phyloP scores from a whole-genome alignment of 768 basidiomycete genomes.

The Termitomyces sp. region DNA sequence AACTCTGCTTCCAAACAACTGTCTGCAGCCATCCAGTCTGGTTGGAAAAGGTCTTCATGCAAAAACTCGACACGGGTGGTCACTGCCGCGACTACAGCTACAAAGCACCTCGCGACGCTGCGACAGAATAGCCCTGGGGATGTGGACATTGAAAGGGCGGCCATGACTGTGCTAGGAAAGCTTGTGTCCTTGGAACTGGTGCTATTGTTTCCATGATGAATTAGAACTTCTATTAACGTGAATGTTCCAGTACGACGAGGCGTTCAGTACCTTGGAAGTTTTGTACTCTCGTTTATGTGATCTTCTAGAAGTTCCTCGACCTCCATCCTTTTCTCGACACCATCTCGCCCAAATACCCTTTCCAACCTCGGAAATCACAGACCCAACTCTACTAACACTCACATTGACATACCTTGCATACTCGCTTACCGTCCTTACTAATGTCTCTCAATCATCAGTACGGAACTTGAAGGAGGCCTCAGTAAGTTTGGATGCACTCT shows the following conservation, averaged over 20 bases:
- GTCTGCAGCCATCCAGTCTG: constrained; percentile 45
- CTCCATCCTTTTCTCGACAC: constrained; percentile 9
- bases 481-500: constrained; percentile 19
- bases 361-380: constrained; percentile 23
- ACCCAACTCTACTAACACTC: constrained; percentile 41
- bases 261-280: constrained; percentile 38
- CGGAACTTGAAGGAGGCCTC: neutral
- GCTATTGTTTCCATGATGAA: constrained; percentile 22
- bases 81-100: constrained; percentile 33
- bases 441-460: constrained; percentile 13
- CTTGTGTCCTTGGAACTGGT: constrained; percentile 69
- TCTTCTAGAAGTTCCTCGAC: constrained; percentile 20
- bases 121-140: constrained; percentile 40
- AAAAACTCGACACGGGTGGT: constrained; percentile 23
- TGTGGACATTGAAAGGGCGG: constrained; percentile 71
- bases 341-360: constrained; percentile 41
- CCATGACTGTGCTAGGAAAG: constrained; percentile 62
- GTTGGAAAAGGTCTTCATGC: constrained; percentile 48
- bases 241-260: constrained; percentile 45
- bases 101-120: constrained; percentile 40
- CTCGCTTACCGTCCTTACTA: constrained; percentile 38
- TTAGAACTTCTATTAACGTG: neutral
- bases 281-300: constrained; percentile 40
- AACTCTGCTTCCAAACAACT: constrained; percentile 60
- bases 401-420: constrained; percentile 58